phyloP scores from a whole-genome alignment of 352 stramenopile species.

The Phytophthora crassamura region DNA sequence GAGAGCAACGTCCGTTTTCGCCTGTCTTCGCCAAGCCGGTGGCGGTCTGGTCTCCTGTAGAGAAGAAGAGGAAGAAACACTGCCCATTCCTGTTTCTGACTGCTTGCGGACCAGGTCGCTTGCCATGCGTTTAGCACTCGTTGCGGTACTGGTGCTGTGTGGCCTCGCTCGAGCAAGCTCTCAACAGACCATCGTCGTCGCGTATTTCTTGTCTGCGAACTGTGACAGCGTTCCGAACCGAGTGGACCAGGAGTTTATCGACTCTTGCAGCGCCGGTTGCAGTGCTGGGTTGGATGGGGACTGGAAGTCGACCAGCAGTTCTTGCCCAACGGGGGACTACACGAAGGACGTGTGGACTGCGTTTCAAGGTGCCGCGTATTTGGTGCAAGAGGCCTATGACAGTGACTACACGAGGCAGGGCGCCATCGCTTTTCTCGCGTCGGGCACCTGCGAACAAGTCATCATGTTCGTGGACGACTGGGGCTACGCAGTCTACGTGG shows the following conservation, averaged over 20 bases:
- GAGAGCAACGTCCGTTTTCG: no score
- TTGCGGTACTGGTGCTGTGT: no score
- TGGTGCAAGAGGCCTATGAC: conserved; percentile 3
- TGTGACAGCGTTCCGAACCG: neutral
- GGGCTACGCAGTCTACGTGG: neutral
- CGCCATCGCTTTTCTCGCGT: neutral
- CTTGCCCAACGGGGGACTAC: conserved; percentile 1
- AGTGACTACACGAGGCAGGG: neutral
- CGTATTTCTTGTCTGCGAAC: neutral
- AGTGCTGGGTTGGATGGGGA: neutral
- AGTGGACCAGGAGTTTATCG: neutral
- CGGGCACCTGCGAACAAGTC: conserved; percentile 1
- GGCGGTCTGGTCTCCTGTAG: no score
- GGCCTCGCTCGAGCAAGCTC: neutral
- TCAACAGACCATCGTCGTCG: neutral
- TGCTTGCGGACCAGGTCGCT: neutral
- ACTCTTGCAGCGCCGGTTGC: neutral
- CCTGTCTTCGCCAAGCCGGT: no score
- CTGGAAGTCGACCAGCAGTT: neutral
- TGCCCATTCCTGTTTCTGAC: neutral
- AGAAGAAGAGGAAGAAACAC: no score
- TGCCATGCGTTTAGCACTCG: neutral
- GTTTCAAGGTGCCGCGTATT: neutral
- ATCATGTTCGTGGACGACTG: conserved; percentile 4
- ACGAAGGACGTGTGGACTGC: conserved; percentile 1